These are phyloP conservation scores for Leccinum ochraceum DNA, from an alignment of 768 basidiomycete species.

Conservation along the genomic window DNA sequence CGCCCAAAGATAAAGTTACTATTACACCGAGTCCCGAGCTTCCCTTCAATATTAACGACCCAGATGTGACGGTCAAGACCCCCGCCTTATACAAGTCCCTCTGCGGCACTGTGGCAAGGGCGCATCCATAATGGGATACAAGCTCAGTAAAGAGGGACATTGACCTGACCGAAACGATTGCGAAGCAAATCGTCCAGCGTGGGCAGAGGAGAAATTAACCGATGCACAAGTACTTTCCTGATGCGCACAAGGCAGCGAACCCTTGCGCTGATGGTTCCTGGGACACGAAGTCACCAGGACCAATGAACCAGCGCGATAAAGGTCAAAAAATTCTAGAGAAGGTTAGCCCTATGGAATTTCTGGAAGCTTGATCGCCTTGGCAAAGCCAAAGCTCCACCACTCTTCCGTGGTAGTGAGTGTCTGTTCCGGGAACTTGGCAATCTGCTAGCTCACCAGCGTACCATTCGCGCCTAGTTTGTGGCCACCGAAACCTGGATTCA, in stretches of 20 bases:
- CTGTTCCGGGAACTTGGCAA: neutral
- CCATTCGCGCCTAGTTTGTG: neutral
- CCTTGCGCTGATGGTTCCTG: slow-evolving; percentile 24
- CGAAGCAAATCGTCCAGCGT: neutral
- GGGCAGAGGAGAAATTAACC: neutral
- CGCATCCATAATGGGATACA: neutral
- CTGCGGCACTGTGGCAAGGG: neutral
- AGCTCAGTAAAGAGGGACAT: neutral
- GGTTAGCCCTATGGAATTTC: slow-evolving; percentile 7
- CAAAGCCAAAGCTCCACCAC: slow-evolving; percentile 6
- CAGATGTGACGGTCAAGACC: slow-evolving; percentile 11
- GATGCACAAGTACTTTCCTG: slow-evolving; percentile 1
- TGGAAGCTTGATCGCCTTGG: slow-evolving; percentile 18
- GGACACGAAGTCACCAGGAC: slow-evolving; percentile 13
- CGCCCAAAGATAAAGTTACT: slow-evolving; percentile 26
- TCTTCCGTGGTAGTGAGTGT: slow-evolving; percentile 1
- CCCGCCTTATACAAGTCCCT: neutral
- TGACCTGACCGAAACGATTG: neutral
- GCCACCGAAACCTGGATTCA: slow-evolving; percentile 1
- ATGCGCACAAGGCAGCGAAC: slow-evolving; percentile 13
- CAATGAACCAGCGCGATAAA: slow-evolving; percentile 19
- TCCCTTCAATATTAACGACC: slow-evolving; percentile 17
- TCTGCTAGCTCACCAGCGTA: neutral
- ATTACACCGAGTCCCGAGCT: slow-evolving; percentile 19
- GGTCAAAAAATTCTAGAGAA: slow-evolving; percentile 19